Evolutionary conservation across 2,329 filamentous ascomycete genomes (phyloP).

Genomic region (Sporothrix phasma): DNA sequence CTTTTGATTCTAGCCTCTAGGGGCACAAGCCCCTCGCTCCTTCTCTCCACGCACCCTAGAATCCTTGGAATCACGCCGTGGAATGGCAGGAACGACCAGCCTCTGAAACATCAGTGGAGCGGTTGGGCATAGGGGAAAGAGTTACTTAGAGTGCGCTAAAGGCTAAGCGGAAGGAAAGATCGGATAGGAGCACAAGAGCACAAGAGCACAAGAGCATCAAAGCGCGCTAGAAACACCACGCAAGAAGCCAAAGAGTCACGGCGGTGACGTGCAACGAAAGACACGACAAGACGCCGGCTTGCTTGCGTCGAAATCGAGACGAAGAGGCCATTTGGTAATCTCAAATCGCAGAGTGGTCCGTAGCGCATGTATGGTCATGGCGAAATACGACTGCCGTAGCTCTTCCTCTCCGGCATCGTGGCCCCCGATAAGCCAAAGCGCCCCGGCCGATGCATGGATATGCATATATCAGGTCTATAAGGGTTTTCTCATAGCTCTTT

Average conservation of each 20-base stretch:
- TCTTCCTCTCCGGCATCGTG: not conserved
- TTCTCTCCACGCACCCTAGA: not conserved
- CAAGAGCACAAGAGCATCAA: not conserved
- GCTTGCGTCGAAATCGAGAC: not conserved
- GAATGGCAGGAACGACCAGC: not conserved
- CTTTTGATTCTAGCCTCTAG: not conserved
- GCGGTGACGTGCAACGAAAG: not conserved
- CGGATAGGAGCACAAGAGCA: no score
- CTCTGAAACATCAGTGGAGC: not conserved
- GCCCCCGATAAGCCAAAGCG: not conserved
- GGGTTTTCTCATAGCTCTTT: conserved; percentile 2
- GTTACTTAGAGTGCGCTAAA: not conserved
- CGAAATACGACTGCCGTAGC: not conserved
- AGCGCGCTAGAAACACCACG: not conserved
- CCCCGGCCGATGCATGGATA: conserved; percentile 5
- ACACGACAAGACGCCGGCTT: not conserved
- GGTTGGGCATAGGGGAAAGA: no score
- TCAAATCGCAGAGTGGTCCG: not conserved
- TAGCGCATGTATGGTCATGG: no score
- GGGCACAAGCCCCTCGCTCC: not conserved
- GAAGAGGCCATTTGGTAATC: not conserved
- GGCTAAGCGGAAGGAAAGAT: not conserved
- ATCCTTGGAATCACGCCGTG: not conserved
- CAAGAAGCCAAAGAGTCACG: not conserved
- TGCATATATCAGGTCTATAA: conserved; percentile 1